Percentiles rank a stretch among this genome's conserved stretches.
Evolutionary conservation across 768 basidiomycete species (phyloP).

Genomic region (Pulveroboletus sp.): DNA sequence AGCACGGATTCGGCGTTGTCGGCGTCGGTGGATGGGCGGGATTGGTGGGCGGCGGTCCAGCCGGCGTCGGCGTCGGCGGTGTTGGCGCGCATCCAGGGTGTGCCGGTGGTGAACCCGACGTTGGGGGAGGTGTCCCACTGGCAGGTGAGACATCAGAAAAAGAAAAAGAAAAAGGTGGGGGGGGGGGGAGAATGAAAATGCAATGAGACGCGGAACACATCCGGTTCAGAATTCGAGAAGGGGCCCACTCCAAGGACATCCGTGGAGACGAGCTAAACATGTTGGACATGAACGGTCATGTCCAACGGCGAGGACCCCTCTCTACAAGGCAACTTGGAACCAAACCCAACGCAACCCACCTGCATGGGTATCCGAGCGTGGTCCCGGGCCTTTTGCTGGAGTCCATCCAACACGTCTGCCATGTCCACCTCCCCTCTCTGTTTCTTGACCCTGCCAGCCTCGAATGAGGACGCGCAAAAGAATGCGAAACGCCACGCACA

Average conservation of each 20-base stretch:
- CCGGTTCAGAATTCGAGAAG: too few species aligned
- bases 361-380: slow-evolving; percentile 72
- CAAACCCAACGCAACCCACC: slow-evolving; percentile 28
- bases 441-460: slow-evolving; percentile 41
- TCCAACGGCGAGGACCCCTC: too few species aligned
- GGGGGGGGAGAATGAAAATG: neutral
- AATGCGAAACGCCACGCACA: slow-evolving; percentile 34
- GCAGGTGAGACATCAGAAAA: neutral
- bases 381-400: slow-evolving; percentile 66
- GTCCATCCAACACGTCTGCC: slow-evolving; percentile 54
- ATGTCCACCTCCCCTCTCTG: slow-evolving; percentile 54
- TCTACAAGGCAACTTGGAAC: too few species aligned
- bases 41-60: slow-evolving; percentile 47
- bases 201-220: too few species aligned
- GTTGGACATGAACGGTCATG: too few species aligned
- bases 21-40: neutral
- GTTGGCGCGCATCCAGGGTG: slow-evolving; percentile 75
- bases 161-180: neutral
- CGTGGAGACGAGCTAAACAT: neutral
- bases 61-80: slow-evolving; percentile 50
- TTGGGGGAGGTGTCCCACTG: slow-evolving; percentile 58
- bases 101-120: slow-evolving; percentile 63
- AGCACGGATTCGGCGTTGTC: slow-evolving; percentile 38
- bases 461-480: too few species aligned
- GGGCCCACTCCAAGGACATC: too few species aligned